These are phyloP conservation scores for Metschnikowia baotianmanensis DNA, from an alignment of 805 yeast genomes.

Conservation along the genomic window DNA sequence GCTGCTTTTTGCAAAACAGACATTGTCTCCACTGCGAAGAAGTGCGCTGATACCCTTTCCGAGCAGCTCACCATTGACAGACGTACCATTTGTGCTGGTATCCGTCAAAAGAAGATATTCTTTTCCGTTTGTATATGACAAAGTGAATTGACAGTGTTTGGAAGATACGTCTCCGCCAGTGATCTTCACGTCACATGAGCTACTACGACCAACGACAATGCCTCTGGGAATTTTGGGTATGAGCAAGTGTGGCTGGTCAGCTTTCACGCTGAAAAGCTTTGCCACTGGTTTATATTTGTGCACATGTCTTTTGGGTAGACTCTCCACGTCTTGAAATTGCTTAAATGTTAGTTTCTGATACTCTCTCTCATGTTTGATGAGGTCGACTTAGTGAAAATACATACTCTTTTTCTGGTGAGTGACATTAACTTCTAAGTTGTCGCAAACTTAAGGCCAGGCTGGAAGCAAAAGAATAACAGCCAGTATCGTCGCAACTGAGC, in stretches of 20 bases:
- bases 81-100: constrained; percentile 63
- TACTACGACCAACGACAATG: constrained; percentile 52
- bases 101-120: constrained; percentile 52
- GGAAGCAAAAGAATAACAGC: too few species aligned
- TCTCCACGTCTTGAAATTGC: constrained; percentile 14
- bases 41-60: constrained; percentile 49
- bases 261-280: constrained; percentile 23
- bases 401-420: constrained; percentile 26
- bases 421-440: constrained; percentile 18
- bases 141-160: constrained; percentile 54
- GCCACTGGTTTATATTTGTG: constrained; percentile 23
- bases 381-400: constrained; percentile 9
- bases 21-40: constrained; percentile 61
- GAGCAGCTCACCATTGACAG: constrained; percentile 54
- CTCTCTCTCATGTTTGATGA: neutral
- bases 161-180: constrained; percentile 64
- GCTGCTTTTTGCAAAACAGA: constrained; percentile 53
- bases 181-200: constrained; percentile 55
- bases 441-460: too few species aligned
- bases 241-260: constrained; percentile 22
- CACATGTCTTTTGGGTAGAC: constrained; percentile 18
- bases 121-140: constrained; percentile 33
- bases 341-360: constrained; percentile 17
- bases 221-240: constrained; percentile 26
- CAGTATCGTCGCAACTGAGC: neutral